Conservation (phyloP, 2,329 filamentous ascomycete species). For the Raffaelea ambrosiae region DNA sequence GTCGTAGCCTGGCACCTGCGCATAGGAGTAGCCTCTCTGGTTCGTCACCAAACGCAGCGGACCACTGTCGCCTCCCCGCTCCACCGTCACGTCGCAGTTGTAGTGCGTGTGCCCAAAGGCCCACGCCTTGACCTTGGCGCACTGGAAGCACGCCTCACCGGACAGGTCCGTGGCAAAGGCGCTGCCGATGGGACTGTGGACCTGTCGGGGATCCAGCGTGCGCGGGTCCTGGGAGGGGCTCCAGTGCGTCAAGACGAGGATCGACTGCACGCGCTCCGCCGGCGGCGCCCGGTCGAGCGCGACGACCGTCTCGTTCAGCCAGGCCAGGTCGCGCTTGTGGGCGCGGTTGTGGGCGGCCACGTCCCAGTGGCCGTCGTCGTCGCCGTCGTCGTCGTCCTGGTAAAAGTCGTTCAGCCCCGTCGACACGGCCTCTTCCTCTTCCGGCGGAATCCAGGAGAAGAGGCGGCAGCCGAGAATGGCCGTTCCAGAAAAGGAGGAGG, state of each 20-base stretch:
- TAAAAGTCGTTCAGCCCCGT: constrained; percentile 44
- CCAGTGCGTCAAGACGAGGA: constrained; percentile 34
- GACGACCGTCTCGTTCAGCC: constrained; percentile 19
- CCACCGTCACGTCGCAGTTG: constrained; percentile 29
- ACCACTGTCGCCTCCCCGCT: constrained; percentile 4
- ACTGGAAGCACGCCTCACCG: constrained; percentile 24
- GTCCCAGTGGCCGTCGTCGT: no score
- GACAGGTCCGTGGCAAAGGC: constrained; percentile 33
- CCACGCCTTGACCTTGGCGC: constrained; percentile 29
- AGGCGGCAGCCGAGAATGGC: constrained; percentile 31
- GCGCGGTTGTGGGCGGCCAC: constrained; percentile 25
- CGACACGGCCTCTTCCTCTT: constrained; percentile 28
- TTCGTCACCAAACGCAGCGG: constrained; percentile 21
- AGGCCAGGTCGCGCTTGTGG: constrained; percentile 29
- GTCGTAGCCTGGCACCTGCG: constrained; percentile 26
- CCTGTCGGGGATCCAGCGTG: constrained; percentile 25
- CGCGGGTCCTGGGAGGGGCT: constrained; percentile 27
- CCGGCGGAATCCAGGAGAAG: constrained; percentile 35
- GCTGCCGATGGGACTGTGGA: constrained; percentile 14
- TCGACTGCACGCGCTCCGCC: constrained; percentile 24
- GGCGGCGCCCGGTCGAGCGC: constrained; percentile 32
- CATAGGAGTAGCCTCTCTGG: constrained; percentile 21
- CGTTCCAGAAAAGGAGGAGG: no score
- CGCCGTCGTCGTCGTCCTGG: constrained; percentile 23
- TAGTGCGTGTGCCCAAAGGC: constrained; percentile 42